phyloP scores from a whole-genome alignment of 305 asterid species.

The Fraxinus baroniana region DNA sequence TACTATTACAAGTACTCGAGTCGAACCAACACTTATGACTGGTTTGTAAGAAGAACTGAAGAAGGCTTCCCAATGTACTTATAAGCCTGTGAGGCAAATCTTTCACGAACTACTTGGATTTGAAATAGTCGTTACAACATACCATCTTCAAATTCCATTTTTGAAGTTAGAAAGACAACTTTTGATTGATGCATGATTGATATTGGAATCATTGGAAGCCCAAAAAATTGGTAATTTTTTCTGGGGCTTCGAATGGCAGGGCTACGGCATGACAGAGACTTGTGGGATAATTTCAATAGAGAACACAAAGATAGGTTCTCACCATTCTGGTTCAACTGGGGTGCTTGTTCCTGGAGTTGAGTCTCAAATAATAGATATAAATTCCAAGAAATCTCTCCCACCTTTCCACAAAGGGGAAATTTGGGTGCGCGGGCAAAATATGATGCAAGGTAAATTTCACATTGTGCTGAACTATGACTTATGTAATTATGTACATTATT shows the following conservation, averaged over 20 bases:
- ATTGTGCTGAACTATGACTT: not conserved
- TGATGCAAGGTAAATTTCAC: slow-evolving; percentile 36
- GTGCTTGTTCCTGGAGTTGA: slow-evolving; percentile 33
- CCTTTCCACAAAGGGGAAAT: slow-evolving; percentile 37
- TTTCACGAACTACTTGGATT: not conserved
- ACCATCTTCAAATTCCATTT: not conserved
- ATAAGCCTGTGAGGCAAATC: not conserved
- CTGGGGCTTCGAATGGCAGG: slow-evolving; percentile 15
- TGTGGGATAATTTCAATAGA: slow-evolving; percentile 30
- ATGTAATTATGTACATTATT: too few species aligned
- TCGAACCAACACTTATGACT: too few species aligned
- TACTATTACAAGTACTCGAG: too few species aligned
- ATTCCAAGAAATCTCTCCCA: slow-evolving; percentile 28
- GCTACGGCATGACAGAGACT: slow-evolving; percentile 41
- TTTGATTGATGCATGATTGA: not conserved
- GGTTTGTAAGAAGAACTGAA: too few species aligned
- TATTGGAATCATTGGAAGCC: too few species aligned
- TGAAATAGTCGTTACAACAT: not conserved
- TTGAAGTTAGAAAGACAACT: not conserved
- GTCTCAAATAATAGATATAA: slow-evolving; percentile 28
- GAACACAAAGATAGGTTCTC: not conserved
- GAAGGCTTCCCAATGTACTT: too few species aligned
- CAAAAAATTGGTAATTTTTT: not conserved
- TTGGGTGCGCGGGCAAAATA: slow-evolving; percentile 32
- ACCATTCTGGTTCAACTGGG: slow-evolving; percentile 33